Base-by-base conservation (phyloP, 1,284 basidiomycete species). In the Cryptococcus sp. region DNA sequence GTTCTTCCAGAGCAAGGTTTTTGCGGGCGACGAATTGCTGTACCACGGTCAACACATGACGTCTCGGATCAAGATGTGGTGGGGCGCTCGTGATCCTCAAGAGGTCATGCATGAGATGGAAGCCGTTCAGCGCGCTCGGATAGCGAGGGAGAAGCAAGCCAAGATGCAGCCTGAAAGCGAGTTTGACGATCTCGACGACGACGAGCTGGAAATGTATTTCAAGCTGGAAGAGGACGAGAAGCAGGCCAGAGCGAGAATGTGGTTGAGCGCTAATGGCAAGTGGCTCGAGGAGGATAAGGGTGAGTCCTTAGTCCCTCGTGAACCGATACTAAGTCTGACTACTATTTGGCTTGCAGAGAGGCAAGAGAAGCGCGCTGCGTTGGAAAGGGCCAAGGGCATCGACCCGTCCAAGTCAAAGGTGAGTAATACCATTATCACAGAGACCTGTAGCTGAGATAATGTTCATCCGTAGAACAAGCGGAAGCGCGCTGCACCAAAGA, bases 201-300 rank as follows among this genome's bases (percentile, higher is more conserved):
- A 88, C 7, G 96, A 99, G 76, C 82, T 99, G 46, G 91, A 98
- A 73, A 81, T 80, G 25, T 93, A 91, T 80, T 74, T 59, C 57
- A 82, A 96, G 58, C 79, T 97, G 48, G 87, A 84, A 13, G 87
- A 90, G 47, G 89, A 91, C 25, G 95, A 98, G 77, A 88, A 91
- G 6, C 86, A 84, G 73, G 84, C 93, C 71, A 96, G 94, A 75
- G 93, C 95, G 71, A 86, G 93, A 25, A 86, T 99, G 19, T 99
- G 96, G 96, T 90, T 98, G 61, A 93, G 95, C 78, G 83, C 93
- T 74, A 99, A 99, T 78, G 86, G 85, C 64, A 93, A 96, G 54
- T 99, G 96, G 80, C 80, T 99, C 50, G 91, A 96, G 74, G 87
- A 89, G 34, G 82, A 94, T 46, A 91, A 91, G 60, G 86, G 90